These are phyloP conservation scores for Sugiyamaella lignohabitans DNA, from an alignment of 805 yeast genomes.

Conservation along the genomic window DNA sequence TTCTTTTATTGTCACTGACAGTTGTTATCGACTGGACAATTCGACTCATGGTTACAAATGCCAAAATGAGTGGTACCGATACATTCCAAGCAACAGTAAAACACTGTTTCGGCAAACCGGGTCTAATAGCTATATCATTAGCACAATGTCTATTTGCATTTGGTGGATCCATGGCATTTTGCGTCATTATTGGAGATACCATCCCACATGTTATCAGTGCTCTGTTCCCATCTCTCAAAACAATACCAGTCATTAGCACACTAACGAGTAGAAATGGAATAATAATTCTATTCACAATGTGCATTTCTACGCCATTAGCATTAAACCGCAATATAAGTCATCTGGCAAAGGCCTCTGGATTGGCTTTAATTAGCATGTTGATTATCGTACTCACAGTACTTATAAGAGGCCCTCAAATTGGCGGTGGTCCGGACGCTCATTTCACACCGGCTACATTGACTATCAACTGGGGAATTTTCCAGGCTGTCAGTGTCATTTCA, in stretches of 20 bases:
- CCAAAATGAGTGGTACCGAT: conserved; percentile 66
- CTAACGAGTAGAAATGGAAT: conserved; percentile 62
- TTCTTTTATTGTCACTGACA: conserved; percentile 55
- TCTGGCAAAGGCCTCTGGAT: conserved; percentile 77
- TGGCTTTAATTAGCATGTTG: conserved; percentile 81
- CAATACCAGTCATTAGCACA: conserved; percentile 36
- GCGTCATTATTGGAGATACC: conserved; percentile 91
- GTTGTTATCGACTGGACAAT: conserved; percentile 83
- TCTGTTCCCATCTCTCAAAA: conserved; percentile 42
- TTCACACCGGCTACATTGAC: conserved; percentile 39
- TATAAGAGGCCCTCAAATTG: conserved; percentile 59
- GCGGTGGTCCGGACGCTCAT: conserved; percentile 40
- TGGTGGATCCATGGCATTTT: conserved; percentile 91
- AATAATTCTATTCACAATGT: conserved; percentile 60
- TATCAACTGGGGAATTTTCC: conserved; percentile 62
- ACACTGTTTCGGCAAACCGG: conserved; percentile 68
- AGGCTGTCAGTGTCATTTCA: conserved; percentile 89
- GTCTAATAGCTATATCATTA: conserved; percentile 58
- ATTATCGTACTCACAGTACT: conserved; percentile 70
- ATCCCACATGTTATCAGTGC: conserved; percentile 82
- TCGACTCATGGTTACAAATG: conserved; percentile 66
- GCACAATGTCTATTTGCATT: conserved; percentile 87
- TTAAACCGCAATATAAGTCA: conserved; percentile 72
- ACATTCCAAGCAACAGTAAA: conserved; percentile 83
- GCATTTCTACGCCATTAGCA: conserved; percentile 77